phyloP scores from a whole-genome alignment of 805 yeast genomes.

The Blastobotrys americana region DNA sequence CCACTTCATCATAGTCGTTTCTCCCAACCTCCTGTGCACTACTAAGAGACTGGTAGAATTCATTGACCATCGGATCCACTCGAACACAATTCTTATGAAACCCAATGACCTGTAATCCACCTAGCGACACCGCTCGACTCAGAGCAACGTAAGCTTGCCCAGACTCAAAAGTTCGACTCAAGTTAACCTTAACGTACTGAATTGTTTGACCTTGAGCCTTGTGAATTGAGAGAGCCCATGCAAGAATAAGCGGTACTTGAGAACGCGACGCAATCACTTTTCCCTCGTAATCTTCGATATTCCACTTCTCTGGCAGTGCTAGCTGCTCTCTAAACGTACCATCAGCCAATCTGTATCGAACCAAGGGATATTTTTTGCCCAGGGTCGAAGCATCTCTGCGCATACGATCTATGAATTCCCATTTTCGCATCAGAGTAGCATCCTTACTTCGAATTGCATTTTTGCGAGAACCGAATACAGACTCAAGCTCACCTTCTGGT shows the following conservation, averaged over 20 bases:
- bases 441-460: neutral
- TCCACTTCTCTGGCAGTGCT: slow-evolving; percentile 78
- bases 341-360: slow-evolving; percentile 64
- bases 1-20: no score
- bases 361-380: slow-evolving; percentile 51
- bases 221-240: slow-evolving; percentile 95
- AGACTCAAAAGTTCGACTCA: slow-evolving; percentile 68
- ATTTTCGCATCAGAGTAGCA: neutral
- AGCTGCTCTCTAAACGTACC: slow-evolving; percentile 67
- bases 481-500: neutral
- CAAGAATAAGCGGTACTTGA: slow-evolving; percentile 83
- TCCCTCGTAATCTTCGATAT: slow-evolving; percentile 65
- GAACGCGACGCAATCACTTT: slow-evolving; percentile 60
- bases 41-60: slow-evolving; percentile 48
- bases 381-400: slow-evolving; percentile 6
- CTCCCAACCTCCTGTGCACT: neutral
- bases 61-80: slow-evolving; percentile 63
- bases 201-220: slow-evolving; percentile 93
- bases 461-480: slow-evolving; percentile 3
- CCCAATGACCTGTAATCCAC: slow-evolving; percentile 74
- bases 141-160: slow-evolving; percentile 97
- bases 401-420: slow-evolving; percentile 5
- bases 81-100: slow-evolving; percentile 57
- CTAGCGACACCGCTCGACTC: slow-evolving; percentile 78
- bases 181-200: slow-evolving; percentile 68